Evolutionary conservation across 495 filamentous ascomycete species (phyloP), one percentile per base, ranked within the genome.

Genomic region (Parathielavia hyrcaniae): DNA sequence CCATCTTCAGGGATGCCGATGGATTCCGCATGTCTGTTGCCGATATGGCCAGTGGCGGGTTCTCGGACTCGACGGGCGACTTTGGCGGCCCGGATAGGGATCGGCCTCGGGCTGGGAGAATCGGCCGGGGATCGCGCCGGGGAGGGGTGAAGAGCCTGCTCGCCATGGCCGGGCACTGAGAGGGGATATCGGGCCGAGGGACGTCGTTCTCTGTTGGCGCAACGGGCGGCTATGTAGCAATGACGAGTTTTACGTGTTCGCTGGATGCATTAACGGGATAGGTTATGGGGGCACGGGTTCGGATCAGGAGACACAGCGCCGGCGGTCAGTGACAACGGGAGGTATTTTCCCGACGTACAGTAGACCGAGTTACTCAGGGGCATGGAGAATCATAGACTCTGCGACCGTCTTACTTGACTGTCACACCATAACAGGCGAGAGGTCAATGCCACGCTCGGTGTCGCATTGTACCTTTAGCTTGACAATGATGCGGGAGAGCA

Each of bases 1-100:
- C 82, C 17, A 72, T 89, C 2, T 81, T 92, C 60, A 85, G 82
- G 62, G 86, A 89, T 16, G 79, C 80, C 5, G 89, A 92, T 9
- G 89, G 88, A 4, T 89, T 89, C 70, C 67, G 69, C 38, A 26
- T 55, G 23, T 59, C 59, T 38, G 67, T 35, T 14, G 35, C 22
- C 10, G 62, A 65, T 35, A 32, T 52, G 49, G 49, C 26, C 5
- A 30, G 32, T n/a, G 12, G 34, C 10, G 55, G 53, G 1, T 57
- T 53, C n/a, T 6, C 40, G 5, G 63, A 62, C 16, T 48, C 39
- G 23, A 22, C 58, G 19, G 64, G 61, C 1, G 57, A 61, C 2
- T 32, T 34, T 38, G 35, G 47, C 6, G 39, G 22, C 17, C 38
- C 50, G 9, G 50, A 41, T 23, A 22, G 50, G 14, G 45, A 13